These are phyloP conservation scores for Amanita bisporigera DNA, from an alignment of 1,284 basidiomycete genomes.

Conservation along the genomic window DNA sequence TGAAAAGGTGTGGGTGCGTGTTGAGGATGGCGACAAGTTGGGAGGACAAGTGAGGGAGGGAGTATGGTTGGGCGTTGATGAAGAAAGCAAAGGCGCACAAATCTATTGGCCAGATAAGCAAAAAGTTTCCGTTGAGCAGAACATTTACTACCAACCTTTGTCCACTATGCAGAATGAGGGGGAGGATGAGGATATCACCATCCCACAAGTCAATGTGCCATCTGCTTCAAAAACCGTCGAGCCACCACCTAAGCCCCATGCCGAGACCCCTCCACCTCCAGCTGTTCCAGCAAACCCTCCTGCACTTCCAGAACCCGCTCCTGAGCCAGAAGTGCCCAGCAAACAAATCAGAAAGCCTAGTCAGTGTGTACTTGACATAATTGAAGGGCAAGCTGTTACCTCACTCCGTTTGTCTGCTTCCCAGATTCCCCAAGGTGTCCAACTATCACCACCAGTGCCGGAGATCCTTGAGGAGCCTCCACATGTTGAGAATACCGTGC, in stretches of 20 bases:
- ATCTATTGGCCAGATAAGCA: conserved; percentile 1
- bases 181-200: neutral
- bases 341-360: too few species aligned
- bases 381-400: neutral
- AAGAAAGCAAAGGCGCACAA: neutral
- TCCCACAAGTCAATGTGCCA: neutral
- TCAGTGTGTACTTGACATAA: neutral
- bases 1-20: neutral
- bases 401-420: neutral
- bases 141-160: neutral
- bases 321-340: too few species aligned
- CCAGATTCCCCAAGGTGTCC: neutral
- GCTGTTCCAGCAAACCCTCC: too few species aligned
- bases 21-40: neutral
- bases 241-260: neutral
- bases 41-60: neutral
- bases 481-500: neutral
- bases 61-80: neutral
- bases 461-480: too few species aligned
- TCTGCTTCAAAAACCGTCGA: neutral
- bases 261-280: neutral
- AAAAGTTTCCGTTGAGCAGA: neutral
- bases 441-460: neutral
- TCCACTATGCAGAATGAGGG: conserved; percentile 1
- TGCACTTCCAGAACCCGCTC: too few species aligned